A percentile compares a stretch with the other conserved stretches of the same genome.
Evolutionary conservation across 345 rosid species (phyloP).

Genomic region (Acer saccharum): DNA sequence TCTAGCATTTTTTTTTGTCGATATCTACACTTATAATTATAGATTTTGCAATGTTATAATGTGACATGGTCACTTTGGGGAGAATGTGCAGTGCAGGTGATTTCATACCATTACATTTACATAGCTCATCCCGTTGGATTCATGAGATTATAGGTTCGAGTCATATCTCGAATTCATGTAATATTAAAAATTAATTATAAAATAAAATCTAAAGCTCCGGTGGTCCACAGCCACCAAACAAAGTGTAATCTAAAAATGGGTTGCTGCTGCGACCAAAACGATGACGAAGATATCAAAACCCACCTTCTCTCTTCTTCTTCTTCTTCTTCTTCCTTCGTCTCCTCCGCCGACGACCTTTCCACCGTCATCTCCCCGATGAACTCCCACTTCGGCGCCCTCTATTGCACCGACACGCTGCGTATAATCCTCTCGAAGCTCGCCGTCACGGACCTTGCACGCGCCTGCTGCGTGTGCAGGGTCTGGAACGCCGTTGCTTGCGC

Average conservation of each 20-base stretch:
- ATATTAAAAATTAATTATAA: no score
- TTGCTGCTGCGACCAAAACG: constrained; percentile 51
- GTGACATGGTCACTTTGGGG: no score
- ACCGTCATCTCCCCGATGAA: constrained; percentile 52
- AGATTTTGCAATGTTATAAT: no score
- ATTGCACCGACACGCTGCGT: constrained; percentile 62
- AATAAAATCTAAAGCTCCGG: no score
- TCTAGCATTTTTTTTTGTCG: no score
- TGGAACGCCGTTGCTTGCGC: constrained; percentile 67
- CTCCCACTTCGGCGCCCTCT: constrained; percentile 56
- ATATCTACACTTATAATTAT: no score
- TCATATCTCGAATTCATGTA: no score
- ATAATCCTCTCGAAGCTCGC: constrained; percentile 62
- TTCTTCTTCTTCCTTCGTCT: constrained; percentile 1
- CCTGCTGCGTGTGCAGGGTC: constrained; percentile 74
- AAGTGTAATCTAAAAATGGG: constrained; percentile 35
- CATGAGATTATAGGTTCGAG: no score
- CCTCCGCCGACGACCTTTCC: constrained; percentile 10
- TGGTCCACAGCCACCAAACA: neutral
- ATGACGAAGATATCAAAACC: constrained; percentile 27
- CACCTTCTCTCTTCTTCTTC: constrained; percentile 21
- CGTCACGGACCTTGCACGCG: constrained; percentile 67
- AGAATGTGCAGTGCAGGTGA: no score
- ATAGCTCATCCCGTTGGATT: no score
- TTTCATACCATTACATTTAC: no score